These are phyloP conservation scores for Betula pendula DNA, from an alignment of 306 rosid genomes.

Conservation along the genomic window DNA sequence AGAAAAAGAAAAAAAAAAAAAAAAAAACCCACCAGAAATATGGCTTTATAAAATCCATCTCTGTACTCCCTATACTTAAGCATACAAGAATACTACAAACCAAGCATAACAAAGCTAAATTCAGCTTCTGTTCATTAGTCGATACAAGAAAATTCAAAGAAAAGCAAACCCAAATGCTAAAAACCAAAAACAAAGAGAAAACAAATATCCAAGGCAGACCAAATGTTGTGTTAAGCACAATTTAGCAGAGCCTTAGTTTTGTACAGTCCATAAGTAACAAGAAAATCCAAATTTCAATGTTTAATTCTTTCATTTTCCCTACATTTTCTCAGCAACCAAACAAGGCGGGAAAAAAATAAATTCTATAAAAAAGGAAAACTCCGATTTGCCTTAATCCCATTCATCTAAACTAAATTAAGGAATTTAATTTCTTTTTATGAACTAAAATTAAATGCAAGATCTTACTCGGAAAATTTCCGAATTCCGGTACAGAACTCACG, in stretches of 20 bases:
- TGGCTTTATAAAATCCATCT: neutral
- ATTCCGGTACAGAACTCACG: conserved; percentile 3
- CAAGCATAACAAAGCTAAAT: neutral
- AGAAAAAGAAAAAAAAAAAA: too few species aligned
- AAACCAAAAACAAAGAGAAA: neutral
- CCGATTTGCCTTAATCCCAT: neutral
- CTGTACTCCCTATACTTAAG: neutral
- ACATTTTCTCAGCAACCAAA: conserved; percentile 1
- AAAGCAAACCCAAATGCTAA: neutral
- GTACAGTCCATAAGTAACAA: neutral
- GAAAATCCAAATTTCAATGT: neutral
- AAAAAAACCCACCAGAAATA: neutral
- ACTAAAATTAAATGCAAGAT: neutral
- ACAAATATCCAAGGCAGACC: neutral
- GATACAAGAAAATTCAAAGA: neutral
- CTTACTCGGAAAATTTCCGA: conserved; percentile 14
- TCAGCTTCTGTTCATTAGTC: neutral
- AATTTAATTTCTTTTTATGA: neutral
- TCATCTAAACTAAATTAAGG: neutral
- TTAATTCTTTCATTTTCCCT: neutral
- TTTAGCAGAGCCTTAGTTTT: neutral
- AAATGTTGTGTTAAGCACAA: neutral
- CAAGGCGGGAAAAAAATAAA: neutral
- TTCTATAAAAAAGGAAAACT: neutral
- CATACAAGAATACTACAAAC: neutral